Conservation (phyloP, 2,329 filamentous ascomycete genomes). For the Pseudonectria foliicola region DNA sequence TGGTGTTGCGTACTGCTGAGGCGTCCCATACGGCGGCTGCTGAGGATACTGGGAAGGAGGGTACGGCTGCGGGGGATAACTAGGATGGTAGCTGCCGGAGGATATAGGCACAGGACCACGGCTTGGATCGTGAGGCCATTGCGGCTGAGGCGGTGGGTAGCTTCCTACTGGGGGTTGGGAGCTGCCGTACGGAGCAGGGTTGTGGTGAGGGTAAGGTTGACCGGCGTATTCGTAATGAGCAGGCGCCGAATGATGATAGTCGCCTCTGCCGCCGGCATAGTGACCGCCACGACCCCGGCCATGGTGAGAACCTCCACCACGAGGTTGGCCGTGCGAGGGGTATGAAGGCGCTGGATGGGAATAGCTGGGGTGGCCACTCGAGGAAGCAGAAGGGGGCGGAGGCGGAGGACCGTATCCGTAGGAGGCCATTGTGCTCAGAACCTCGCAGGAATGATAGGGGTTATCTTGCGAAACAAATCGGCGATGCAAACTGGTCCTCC, state of each 20-base stretch:
- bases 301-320: conserved; percentile 32
- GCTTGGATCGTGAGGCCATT: conserved; percentile 36
- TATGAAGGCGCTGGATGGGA: conserved; percentile 32
- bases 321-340: conserved; percentile 28
- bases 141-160: conserved; percentile 34
- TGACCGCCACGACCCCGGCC: conserved; percentile 35
- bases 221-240: conserved; percentile 37
- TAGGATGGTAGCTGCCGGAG: conserved; percentile 50
- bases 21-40: conserved; percentile 36
- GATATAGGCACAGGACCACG: conserved; percentile 43
- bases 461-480: not conserved
- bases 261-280: conserved; percentile 30
- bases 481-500: no score
- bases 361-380: conserved; percentile 30
- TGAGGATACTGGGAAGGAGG: conserved; percentile 35
- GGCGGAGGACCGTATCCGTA: conserved; percentile 51
- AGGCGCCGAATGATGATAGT: conserved; percentile 33
- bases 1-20: conserved; percentile 29
- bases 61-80: conserved; percentile 51
- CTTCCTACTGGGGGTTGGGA: conserved; percentile 30
- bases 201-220: conserved; percentile 30
- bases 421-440: conserved; percentile 32
- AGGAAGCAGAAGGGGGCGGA: conserved; percentile 34
- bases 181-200: conserved; percentile 22
- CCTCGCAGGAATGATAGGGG: no score